These are phyloP conservation scores for Quercus glauca DNA, from an alignment of 306 rosid genomes.

Conservation along the genomic window DNA sequence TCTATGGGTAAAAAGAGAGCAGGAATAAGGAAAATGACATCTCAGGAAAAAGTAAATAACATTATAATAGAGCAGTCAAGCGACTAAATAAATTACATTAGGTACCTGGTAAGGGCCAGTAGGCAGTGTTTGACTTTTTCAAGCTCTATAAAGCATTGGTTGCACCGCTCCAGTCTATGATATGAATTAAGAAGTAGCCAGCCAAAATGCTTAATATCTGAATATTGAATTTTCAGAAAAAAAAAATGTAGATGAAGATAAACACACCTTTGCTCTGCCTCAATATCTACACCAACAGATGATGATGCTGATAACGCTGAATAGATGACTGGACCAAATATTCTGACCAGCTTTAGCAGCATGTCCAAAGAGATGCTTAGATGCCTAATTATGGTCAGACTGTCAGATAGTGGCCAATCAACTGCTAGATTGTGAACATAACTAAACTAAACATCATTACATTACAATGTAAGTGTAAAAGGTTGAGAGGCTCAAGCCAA, in stretches of 20 bases:
- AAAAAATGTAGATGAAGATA: constrained; percentile 1
- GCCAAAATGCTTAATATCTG: constrained; percentile 5
- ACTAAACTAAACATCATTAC: background rate
- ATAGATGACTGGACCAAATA: constrained; percentile 84
- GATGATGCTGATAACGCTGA: constrained; percentile 71
- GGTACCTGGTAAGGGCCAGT: constrained; percentile 69
- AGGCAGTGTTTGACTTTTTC: constrained; percentile 73
- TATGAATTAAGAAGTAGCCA: constrained; percentile 16
- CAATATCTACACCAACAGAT: constrained; percentile 92
- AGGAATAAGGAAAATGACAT: constrained; percentile 31
- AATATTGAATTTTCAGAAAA: background rate
- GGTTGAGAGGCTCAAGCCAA: background rate
- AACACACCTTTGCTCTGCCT: constrained; percentile 86
- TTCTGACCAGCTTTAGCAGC: constrained; percentile 82
- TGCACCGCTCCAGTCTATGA: constrained; percentile 90
- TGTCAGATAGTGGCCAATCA: constrained; percentile 24
- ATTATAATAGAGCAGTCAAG: background rate
- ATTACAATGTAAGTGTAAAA: background rate
- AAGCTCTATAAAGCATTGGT: constrained; percentile 85
- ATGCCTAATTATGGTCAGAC: constrained; percentile 49
- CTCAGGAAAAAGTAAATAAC: background rate
- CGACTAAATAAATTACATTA: constrained; percentile 1
- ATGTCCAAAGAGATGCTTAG: constrained; percentile 75
- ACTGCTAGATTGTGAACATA: background rate
- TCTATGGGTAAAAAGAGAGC: constrained; percentile 43